Conservation (phyloP, 2,329 filamentous ascomycete genomes). For the Hypoxylon sp. region DNA sequence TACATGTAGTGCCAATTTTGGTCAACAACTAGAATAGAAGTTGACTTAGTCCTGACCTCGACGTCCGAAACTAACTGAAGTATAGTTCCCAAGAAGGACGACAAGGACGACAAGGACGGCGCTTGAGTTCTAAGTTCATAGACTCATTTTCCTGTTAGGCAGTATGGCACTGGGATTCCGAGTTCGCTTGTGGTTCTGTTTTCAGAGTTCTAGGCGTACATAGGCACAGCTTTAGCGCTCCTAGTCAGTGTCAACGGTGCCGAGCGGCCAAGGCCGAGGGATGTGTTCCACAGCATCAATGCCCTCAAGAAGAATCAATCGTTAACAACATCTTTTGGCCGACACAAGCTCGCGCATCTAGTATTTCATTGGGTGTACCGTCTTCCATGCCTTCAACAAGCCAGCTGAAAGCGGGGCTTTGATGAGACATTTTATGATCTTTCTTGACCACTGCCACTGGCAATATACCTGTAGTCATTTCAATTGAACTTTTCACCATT, state of each 20-base stretch:
- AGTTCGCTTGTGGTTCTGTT: background rate
- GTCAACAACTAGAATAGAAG: background rate
- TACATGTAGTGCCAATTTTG: background rate
- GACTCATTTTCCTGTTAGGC: background rate
- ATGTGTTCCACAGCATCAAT: background rate
- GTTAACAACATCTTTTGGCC: background rate
- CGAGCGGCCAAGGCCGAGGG: background rate
- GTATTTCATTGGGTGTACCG: background rate
- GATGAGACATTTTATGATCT: background rate
- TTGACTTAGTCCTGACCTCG: background rate
- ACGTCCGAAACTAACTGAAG: constrained; percentile 26
- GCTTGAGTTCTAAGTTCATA: constrained; percentile 11
- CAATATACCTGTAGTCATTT: background rate
- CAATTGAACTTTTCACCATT: background rate
- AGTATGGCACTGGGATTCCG: constrained; percentile 1
- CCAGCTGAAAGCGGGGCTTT: background rate
- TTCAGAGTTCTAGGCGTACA: background rate
- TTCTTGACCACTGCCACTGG: background rate
- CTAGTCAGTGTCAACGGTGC: background rate
- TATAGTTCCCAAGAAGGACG: constrained; percentile 46
- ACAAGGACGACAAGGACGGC: no score
- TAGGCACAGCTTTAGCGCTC: background rate
- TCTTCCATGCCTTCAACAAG: background rate
- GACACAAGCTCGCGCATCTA: background rate
- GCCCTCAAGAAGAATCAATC: background rate